Evolutionary conservation across 1,139 yeast species (phyloP).

Genomic region (Nadsonia commutata): DNA sequence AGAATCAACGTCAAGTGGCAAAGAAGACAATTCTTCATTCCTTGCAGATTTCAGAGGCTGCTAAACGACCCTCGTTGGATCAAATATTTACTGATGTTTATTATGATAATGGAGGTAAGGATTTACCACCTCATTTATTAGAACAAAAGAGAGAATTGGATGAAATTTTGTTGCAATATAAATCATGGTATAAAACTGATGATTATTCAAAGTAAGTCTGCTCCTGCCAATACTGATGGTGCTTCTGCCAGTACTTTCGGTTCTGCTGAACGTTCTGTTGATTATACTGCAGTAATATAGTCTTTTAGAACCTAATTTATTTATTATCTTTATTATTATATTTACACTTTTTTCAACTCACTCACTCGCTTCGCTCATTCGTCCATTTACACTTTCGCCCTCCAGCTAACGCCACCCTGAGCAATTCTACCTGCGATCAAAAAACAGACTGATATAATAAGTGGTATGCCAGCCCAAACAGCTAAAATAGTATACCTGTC

Average conservation of each 20-base stretch:
- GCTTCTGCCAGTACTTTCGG: too few species aligned
- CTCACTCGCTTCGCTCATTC: too few species aligned
- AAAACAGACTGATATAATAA: neutral
- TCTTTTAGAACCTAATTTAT: too few species aligned
- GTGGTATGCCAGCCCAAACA: neutral
- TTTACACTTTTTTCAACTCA: too few species aligned
- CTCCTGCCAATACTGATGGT: too few species aligned
- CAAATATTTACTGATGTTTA: slow-evolving; percentile 18
- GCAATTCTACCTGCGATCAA: neutral
- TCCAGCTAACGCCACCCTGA: neutral
- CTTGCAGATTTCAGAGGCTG: slow-evolving; percentile 21
- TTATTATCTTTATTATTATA: too few species aligned
- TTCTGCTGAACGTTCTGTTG: too few species aligned
- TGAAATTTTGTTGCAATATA: slow-evolving; percentile 12
- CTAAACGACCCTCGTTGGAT: slow-evolving; percentile 18
- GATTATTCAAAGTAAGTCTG: too few species aligned
- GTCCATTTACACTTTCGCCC: neutral
- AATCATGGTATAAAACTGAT: neutral
- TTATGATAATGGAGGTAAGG: slow-evolving; percentile 15
- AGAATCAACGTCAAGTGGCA: slow-evolving; percentile 14
- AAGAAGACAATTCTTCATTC: slow-evolving; percentile 17
- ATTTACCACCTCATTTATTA: slow-evolving; percentile 10
- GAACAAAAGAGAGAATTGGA: slow-evolving; percentile 19
- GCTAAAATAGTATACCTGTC: neutral
- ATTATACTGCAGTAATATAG: too few species aligned